Evolutionary conservation across 192 early-diverging fungal genomes (phyloP), one percentile per base, ranked within the genome.

Genomic region (Geranomyces michiganensis): DNA sequence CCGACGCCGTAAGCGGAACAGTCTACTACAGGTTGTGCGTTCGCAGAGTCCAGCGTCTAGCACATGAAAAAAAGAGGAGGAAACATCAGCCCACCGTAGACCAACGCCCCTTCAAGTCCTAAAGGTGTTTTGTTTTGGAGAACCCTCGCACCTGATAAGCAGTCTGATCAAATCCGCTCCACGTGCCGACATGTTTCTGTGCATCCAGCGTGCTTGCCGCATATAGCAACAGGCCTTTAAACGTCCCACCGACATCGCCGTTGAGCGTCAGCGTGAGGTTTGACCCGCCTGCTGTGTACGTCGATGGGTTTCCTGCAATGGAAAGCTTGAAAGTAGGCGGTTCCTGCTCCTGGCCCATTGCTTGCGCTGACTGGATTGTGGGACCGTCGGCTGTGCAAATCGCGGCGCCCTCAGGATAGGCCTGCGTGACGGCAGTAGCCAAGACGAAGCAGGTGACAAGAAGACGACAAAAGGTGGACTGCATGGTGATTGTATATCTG

Each of bases 121-220:
- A 26, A 53, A 10, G 10, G 5, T 10, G 36, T 10, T 7, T 41
- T 41, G 36, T 10, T 41, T n/a, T n/a, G n/a, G n/a, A n/a, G n/a
- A n/a, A n/a, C n/a, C n/a, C n/a, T n/a, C 46, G 46, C 51, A 53
- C 51, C 51, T 53, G 51, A 26, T 53, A 53, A 15, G 51, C 51
- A 26, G 51, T 17, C 51, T n/a, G 6, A 17, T 53, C 51, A 26
- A 53, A 53, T 7, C 24, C 51, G 15, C 51, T 53, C 51, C 51
- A 53, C 19, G 51, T 53, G 19, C 51, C 51, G 17, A 53, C n/a
- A 53, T 53, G 51, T 6, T 3, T 17, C 51, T n/a, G 19, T 17
- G 51, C 19, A 53, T 53, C 51, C 51, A 53, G 24, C 19, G 51
- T 26, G n/a, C n/a, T 24, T 7, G 51, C 51, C n/a, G 51, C 51